Evolutionary conservation across 2,329 filamentous ascomycete species (phyloP).

Genomic region (Zymoseptoria brevis): DNA sequence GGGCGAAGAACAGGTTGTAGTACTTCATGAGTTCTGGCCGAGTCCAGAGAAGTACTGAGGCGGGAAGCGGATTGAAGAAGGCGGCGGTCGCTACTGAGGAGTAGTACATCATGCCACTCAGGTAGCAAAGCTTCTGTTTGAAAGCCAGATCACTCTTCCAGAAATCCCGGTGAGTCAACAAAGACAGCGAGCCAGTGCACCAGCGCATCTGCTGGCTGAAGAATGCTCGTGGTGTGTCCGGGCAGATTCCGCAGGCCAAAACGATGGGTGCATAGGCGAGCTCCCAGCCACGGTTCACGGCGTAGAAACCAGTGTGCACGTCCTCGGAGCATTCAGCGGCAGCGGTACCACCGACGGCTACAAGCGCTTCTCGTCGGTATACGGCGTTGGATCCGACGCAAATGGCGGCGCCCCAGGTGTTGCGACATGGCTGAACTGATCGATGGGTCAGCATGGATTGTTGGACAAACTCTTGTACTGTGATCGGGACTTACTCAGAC

Average conservation of each 20-base stretch:
- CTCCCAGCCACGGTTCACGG: conserved; percentile 38
- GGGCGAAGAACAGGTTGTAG: conserved; percentile 39
- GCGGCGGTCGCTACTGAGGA: conserved; percentile 34
- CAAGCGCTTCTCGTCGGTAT: conserved; percentile 34
- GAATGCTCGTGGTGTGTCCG: conserved; percentile 36
- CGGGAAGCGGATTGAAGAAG: conserved; percentile 36
- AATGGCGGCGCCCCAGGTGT: conserved; percentile 36
- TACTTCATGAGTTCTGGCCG: conserved; percentile 37
- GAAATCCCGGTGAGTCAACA: conserved; percentile 36
- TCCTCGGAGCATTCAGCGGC: conserved; percentile 40
- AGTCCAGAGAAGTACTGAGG: conserved; percentile 35
- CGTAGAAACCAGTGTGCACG: conserved; percentile 39
- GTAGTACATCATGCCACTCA: conserved; percentile 37
- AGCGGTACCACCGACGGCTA: conserved; percentile 36
- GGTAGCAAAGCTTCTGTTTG: conserved; percentile 38
- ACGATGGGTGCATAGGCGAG: conserved; percentile 37
- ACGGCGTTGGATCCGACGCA: conserved; percentile 39
- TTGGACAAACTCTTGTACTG: too few species aligned
- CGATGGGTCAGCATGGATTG: too few species aligned
- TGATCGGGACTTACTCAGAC: conserved; percentile 19
- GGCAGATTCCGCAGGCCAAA: conserved; percentile 38
- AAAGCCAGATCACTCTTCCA: conserved; percentile 33
- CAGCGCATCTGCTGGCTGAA: conserved; percentile 41
- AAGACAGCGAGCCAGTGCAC: conserved; percentile 36
- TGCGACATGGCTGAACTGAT: conserved; percentile 34